A percentile compares a stretch with the other conserved stretches of the same genome.
Evolutionary conservation across 2,329 filamentous ascomycete species (phyloP).

Genomic region (Exophiala viscosa): DNA sequence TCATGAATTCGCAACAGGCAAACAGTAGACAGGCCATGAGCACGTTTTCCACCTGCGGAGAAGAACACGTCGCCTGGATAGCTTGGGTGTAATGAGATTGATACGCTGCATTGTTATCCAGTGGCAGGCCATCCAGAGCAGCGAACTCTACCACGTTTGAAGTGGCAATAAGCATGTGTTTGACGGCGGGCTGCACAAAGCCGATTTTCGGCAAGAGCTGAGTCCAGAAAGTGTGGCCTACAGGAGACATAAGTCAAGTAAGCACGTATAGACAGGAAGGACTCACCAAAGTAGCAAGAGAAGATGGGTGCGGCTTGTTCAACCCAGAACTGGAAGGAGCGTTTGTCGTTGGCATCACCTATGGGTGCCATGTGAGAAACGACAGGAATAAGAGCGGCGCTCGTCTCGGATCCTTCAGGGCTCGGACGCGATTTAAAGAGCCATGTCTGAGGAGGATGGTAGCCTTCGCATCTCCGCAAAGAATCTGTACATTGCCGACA

Average conservation of each 20-base stretch:
- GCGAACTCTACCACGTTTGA: constrained; percentile 14
- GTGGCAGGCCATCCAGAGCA: constrained; percentile 5
- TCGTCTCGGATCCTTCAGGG: background rate
- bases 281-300: constrained; percentile 21
- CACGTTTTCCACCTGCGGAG: constrained; percentile 19
- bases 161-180: constrained; percentile 19
- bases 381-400: constrained; percentile 5
- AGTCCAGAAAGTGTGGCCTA: constrained; percentile 21
- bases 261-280: background rate
- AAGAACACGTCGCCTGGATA: constrained; percentile 14
- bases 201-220: constrained; percentile 19
- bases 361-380: constrained; percentile 13
- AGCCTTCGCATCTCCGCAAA: constrained; percentile 23
- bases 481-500: constrained; percentile 24
- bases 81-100: constrained; percentile 22
- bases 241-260: constrained; percentile 2
- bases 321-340: constrained; percentile 19
- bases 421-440: constrained; percentile 21
- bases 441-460: constrained; percentile 23
- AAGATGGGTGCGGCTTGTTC: constrained; percentile 20
- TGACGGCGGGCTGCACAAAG: constrained; percentile 15
- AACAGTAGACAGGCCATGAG: constrained; percentile 21
- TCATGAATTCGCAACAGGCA: constrained; percentile 21
- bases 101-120: constrained; percentile 16
- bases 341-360: constrained; percentile 12